Base-by-base conservation (phyloP, 1,284 basidiomycete species). In the Phylloporus sp. region DNA sequence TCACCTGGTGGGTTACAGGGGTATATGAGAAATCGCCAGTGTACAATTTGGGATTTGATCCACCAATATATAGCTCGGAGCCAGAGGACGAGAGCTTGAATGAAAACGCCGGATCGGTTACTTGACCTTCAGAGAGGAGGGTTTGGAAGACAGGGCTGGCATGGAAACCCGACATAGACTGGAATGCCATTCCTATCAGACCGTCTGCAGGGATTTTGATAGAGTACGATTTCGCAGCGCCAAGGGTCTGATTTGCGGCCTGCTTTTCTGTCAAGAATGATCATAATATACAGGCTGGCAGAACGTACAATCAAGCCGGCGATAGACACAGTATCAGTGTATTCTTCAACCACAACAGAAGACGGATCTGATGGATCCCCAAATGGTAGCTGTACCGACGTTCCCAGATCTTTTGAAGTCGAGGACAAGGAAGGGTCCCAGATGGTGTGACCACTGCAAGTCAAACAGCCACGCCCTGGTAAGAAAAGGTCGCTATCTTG, bases 301-400 rank as follows among this genome's bases (percentile, higher is more conserved):
- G 20, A 18, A 58, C 65, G 11, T 62, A 78, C 78, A 1, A 49
- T 68, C 24, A 74, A 59, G 6, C 73, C 72, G 7, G 68, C 71
- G 37, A 80, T 69, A 42, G 69, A 61, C 2, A 87, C 80, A 7
- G 74, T 80, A 68, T 91, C 89, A 5, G 74, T 76, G 74, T 83
- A 88, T 63, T 84, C 78, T 34, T 76, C 74, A 24, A 87, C 88
- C 15, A 72, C 70, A 17, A 50, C 60, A 12, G 11, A 37, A 10
- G 34, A 37, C 15, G 34, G 34, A 37, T 37, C n/a, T 10, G 52
- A 55, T 8, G 26, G 17, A 26, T 50, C 60, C 7, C 82, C 86
- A 70, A 85, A 91, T 5, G 69, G 24, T 62, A 88, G 80, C 10
- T 51, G 61, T 75, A 89, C 88, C 0, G 66, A 68, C 28, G 72